A percentile compares a stretch with the other conserved stretches of the same genome.
Evolutionary conservation across 352 stramenopile species (phyloP).

Genomic region (Phytophthora podocarpi): DNA sequence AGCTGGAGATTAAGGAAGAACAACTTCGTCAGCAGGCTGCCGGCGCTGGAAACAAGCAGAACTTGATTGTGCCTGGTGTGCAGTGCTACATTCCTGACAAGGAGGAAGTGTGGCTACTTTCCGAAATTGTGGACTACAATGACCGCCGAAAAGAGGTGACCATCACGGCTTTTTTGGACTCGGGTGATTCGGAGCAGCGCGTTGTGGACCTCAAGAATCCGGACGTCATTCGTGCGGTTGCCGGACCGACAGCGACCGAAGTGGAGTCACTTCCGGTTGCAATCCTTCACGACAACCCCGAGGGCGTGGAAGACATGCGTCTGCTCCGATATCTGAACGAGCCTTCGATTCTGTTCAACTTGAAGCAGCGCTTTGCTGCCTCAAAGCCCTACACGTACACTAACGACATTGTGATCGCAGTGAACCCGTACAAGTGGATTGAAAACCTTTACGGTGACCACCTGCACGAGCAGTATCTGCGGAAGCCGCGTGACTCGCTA

Average conservation of each 20-base stretch:
- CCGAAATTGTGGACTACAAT: constrained; percentile 87
- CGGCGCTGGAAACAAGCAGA: constrained; percentile 75
- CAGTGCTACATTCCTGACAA: constrained; percentile 91
- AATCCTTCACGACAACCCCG: constrained; percentile 78
- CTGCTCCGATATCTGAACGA: constrained; percentile 92
- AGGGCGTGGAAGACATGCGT: constrained; percentile 88
- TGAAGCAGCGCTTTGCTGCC: constrained; percentile 90
- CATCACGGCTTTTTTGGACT: constrained; percentile 74
- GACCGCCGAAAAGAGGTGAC: constrained; percentile 81
- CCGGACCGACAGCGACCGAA: constrained; percentile 71
- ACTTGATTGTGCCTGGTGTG: constrained; percentile 87
- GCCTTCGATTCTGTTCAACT: constrained; percentile 93
- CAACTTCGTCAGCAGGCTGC: constrained; percentile 64
- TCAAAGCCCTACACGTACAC: constrained; percentile 98
- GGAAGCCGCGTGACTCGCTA: constrained; percentile 68
- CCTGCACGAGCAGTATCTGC: constrained; percentile 83
- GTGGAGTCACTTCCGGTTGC: constrained; percentile 86
- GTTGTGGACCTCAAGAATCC: constrained; percentile 85
- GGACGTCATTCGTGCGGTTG: constrained; percentile 83
- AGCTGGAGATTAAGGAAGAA: constrained; percentile 83
- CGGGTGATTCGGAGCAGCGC: constrained; percentile 63
- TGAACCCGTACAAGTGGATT: constrained; percentile 98
- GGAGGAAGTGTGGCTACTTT: constrained; percentile 84
- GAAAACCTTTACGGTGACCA: constrained; percentile 91
- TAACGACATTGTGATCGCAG: constrained; percentile 97